Conservation (phyloP, 805 yeast species). For the Starmerella khaoyaiensis region DNA sequence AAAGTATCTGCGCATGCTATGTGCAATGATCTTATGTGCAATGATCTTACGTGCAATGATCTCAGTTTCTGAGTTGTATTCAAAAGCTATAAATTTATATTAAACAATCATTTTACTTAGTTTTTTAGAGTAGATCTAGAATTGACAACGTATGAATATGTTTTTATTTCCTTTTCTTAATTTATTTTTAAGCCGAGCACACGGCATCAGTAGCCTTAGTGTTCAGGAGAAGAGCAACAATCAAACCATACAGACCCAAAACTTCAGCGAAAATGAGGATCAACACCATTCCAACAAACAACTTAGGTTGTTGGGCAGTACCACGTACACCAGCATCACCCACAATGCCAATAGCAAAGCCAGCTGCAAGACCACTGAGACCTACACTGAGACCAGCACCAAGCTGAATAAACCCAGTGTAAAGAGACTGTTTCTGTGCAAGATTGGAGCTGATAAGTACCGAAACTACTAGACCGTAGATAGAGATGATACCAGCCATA, state of each 20-base stretch:
- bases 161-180: background rate
- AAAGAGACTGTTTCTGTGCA: slow-evolving; percentile 80
- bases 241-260: slow-evolving; percentile 93
- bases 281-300: slow-evolving; percentile 96
- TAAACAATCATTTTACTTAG: too few species aligned
- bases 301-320: slow-evolving; percentile 94
- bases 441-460: slow-evolving; percentile 85
- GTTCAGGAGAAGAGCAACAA: slow-evolving; percentile 94
- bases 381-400: slow-evolving; percentile 98
- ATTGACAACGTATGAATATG: background rate
- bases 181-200: slow-evolving; percentile 22
- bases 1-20: too few species aligned
- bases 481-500: slow-evolving; percentile 99
- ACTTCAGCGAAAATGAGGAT: slow-evolving; percentile 98
- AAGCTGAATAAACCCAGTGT: slow-evolving; percentile 93
- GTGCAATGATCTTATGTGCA: too few species aligned
- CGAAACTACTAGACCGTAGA: slow-evolving; percentile 91
- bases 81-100: too few species aligned
- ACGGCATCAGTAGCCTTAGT: slow-evolving; percentile 95
- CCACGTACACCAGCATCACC: slow-evolving; percentile 99
- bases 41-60: too few species aligned
- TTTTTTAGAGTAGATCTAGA: too few species aligned
- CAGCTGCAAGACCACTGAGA: slow-evolving; percentile 93
- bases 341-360: slow-evolving; percentile 97
- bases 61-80: too few species aligned